Base-by-base conservation (phyloP, 306 rosid species). In the Hylodesmum podocarpum region DNA sequence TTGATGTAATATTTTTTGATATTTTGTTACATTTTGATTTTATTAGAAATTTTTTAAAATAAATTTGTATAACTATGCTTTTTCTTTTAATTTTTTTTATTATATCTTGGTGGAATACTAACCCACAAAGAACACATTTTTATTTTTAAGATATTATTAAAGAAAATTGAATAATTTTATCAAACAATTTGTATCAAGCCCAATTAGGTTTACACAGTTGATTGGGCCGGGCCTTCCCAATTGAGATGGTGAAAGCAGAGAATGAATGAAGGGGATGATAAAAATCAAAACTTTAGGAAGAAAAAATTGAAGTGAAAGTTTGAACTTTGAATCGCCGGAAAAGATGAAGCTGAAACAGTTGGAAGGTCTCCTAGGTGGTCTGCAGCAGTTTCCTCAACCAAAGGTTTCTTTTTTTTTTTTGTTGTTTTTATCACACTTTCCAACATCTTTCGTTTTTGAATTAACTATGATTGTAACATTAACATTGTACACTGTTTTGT, bases 281-380 rank as follows among this genome's bases (percentile, higher is more conserved):
- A n/a, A n/a, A n/a, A n/a, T n/a, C 4, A 62, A 31, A 62, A 21
- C 16, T 25, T 25, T 1, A 27, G 64, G 64, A 4, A 27, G 64
- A 27, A 39, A 5, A 10, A 7, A 64, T 11, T 5, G 39, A 12
- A 33, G 29, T 3, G 43, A 40, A 34, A 29, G 4, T 66, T 66
- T 9, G 43, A n/a, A 28, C 15, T 46, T 15, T 14, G 16, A 1
- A 22, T 44, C 25, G 34, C 15, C 73, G 55, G 39, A 75, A 72
- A 76, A 22, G 1, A 95, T 92, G 98, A 95, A 95, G 93, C 89
- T 95, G 55, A 95, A 95, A 90, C 97, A 90, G 36, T 78, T 95
- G 72, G 98, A 92, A 78, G 77, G 93, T 66, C 88, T 85, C 13
- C 91, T 90, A 2, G 92, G 91, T 22, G 82, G 68, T 75, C 90